Evolutionary conservation across 768 basidiomycete genomes (phyloP).

Genomic region (Sistotremastrum niveocremeum): DNA sequence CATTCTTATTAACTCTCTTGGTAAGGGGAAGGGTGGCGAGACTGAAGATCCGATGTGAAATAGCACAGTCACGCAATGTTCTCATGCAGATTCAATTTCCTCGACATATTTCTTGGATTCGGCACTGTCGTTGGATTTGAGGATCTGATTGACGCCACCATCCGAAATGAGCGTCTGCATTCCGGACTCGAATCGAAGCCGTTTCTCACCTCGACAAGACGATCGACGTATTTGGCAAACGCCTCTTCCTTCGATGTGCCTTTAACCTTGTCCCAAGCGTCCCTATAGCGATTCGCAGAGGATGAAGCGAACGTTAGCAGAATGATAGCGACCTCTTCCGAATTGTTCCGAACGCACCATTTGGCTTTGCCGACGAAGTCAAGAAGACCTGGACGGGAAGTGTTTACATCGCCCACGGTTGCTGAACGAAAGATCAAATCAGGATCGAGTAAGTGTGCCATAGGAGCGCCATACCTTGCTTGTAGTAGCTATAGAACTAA

Average conservation of each 20-base stretch:
- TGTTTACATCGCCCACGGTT: conserved; percentile 61
- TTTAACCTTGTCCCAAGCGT: conserved; percentile 71
- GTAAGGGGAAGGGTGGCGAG: no score
- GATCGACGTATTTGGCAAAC: conserved; percentile 56
- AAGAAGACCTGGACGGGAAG: conserved; percentile 52
- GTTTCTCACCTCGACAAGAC: conserved; percentile 49
- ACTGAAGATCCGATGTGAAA: no score
- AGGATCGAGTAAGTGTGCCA: not conserved
- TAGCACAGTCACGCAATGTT: not conserved
- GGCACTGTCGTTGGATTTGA: conserved; percentile 35
- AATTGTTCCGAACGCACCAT: conserved; percentile 39
- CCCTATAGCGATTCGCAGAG: conserved; percentile 32
- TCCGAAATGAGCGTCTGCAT: conserved; percentile 1
- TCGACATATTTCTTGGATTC: conserved; percentile 41
- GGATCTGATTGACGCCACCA: conserved; percentile 30
- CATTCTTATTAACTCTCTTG: no score
- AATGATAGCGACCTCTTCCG: not conserved
- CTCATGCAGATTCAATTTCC: conserved; percentile 43
- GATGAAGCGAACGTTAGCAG: conserved; percentile 7
- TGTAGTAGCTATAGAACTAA: conserved; percentile 90
- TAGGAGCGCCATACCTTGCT: conserved; percentile 55
- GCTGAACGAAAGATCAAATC: conserved; percentile 27
- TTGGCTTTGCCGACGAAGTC: conserved; percentile 86
- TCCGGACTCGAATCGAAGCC: conserved; percentile 8
- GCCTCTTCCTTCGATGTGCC: conserved; percentile 66